phyloP scores from a whole-genome alignment of 2,329 filamentous ascomycete genomes.

The Penicillium capsulatum region DNA sequence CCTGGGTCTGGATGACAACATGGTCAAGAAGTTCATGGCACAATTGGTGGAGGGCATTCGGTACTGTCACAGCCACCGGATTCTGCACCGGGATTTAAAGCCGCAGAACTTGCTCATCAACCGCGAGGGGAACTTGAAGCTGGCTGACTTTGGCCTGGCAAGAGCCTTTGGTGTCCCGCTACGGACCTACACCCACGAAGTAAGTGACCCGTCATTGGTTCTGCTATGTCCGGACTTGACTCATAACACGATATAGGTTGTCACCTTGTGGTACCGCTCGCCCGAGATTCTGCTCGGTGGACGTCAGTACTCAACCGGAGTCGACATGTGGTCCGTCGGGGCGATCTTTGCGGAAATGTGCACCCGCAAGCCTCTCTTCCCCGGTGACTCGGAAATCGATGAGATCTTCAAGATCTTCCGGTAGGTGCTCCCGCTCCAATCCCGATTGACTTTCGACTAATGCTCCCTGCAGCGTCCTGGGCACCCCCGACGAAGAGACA shows the following conservation, averaged over 20 bases:
- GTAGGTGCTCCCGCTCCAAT: slow-evolving; percentile 46
- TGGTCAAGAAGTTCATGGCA: slow-evolving; percentile 91
- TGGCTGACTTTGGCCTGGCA: slow-evolving; percentile 85
- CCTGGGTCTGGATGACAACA: slow-evolving; percentile 69
- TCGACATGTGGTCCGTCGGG: slow-evolving; percentile 94
- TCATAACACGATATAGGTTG: too few species aligned
- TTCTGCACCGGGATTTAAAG: slow-evolving; percentile 84
- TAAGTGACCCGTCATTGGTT: too few species aligned
- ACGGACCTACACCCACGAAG: slow-evolving; percentile 87
- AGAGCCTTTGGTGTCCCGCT: slow-evolving; percentile 87
- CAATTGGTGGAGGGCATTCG: slow-evolving; percentile 79
- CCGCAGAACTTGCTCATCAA: slow-evolving; percentile 87
- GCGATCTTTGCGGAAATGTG: slow-evolving; percentile 98
- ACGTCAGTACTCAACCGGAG: slow-evolving; percentile 86
- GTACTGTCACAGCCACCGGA: slow-evolving; percentile 84
- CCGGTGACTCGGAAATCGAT: slow-evolving; percentile 87
- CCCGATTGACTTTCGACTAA: slow-evolving; percentile 3
- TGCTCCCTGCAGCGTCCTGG: slow-evolving; percentile 58
- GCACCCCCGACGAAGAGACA: slow-evolving; percentile 73
- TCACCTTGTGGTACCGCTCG: slow-evolving; percentile 88
- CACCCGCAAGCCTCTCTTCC: slow-evolving; percentile 86
- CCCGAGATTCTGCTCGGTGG: slow-evolving; percentile 88
- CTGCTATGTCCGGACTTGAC: too few species aligned
- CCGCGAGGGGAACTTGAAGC: slow-evolving; percentile 79
- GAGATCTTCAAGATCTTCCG: slow-evolving; percentile 95